Percentiles rank a stretch among this genome's conserved stretches.
Conservation (phyloP, 2,329 filamentous ascomycete genomes). For the Zasmidium citrigriseum region DNA sequence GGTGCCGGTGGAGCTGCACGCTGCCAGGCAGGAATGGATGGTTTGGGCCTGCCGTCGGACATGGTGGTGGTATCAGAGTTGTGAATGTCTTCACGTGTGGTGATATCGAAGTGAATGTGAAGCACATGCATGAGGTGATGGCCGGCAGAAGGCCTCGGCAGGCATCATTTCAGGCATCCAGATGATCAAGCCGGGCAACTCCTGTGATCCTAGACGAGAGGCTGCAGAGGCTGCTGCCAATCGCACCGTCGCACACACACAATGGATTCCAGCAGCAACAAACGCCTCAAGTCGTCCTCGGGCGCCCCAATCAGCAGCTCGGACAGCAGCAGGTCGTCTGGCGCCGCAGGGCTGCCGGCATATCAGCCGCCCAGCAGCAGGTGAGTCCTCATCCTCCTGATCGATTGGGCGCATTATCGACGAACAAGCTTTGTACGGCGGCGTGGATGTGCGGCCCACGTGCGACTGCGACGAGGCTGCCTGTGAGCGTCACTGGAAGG, state of each 20-base stretch:
- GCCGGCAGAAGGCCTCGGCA: too few species aligned
- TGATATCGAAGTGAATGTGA: not conserved
- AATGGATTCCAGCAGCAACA: constrained; percentile 31
- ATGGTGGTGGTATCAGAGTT: constrained; percentile 31
- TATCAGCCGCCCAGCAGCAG: constrained; percentile 28
- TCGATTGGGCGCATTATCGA: not conserved
- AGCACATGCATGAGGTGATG: too few species aligned
- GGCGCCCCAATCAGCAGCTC: constrained; percentile 27
- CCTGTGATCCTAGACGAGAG: too few species aligned
- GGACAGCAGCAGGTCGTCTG: constrained; percentile 9
- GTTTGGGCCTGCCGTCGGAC: constrained; percentile 29
- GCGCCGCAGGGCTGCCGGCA: constrained; percentile 27
- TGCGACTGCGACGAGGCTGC: not conserved
- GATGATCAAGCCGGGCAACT: too few species aligned
- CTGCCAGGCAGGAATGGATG: constrained; percentile 38
- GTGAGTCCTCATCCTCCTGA: not conserved
- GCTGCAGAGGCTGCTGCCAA: too few species aligned
- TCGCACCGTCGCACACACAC: not conserved
- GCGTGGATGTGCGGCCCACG: constrained; percentile 1
- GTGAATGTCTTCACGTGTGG: too few species aligned
- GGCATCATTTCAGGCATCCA: too few species aligned
- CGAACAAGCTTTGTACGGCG: constrained; percentile 2
- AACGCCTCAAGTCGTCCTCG: constrained; percentile 31
- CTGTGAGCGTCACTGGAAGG: not conserved
- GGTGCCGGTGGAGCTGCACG: constrained; percentile 22